Evolutionary conservation across 805 yeast species (phyloP), one percentile per base, ranked within the genome.

Genomic region (Saccharomyces jurei): DNA sequence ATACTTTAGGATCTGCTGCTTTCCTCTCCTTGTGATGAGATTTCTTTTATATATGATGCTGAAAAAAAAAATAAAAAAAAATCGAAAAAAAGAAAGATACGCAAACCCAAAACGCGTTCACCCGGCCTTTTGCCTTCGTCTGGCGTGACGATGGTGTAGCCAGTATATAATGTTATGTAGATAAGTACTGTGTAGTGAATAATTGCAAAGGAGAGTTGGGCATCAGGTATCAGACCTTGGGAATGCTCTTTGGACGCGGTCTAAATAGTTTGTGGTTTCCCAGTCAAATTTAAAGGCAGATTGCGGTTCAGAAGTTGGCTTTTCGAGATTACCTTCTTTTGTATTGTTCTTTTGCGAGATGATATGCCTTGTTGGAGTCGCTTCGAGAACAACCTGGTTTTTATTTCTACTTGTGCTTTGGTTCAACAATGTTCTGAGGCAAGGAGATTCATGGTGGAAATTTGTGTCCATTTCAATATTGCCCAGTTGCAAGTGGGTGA

Each of bases 231-330:
- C 54, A 11, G 55, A 56, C 17, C 54, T 53, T 21, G 49, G 55
- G 8, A 47, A 46, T 6, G 56, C 55, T 30, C 55, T 46, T 6
- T 57, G 56, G n/a, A 52, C 59, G 14, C 50, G 50, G 14, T 21
- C n/a, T 11, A 52, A 50, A 21, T 55, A 53, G 27, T 53, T 30
- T 13, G 53, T 48, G 13, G 49, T 41, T 46, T 55, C 58, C 58
- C 58, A 55, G 21, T 53, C 55, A 48, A 55, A 55, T 22, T 53
- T 29, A 28, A 46, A 46, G 32, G 49, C 30, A n/a, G 30, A 21
- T n/a, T 46, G 30, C n/a, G 30, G 49, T 17, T 49, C 50, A 21
- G 52, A 29, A 11, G 52, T 50, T 46, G 53, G 28, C 2, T 54
- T 48, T 4, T 53, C 49, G 13, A 55, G 51, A 32, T 55, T 50